A percentile compares a stretch with the other conserved stretches of the same genome.
These are phyloP conservation scores for Mitragyna speciosa DNA, from an alignment of 257 asterid species.

Conservation along the genomic window DNA sequence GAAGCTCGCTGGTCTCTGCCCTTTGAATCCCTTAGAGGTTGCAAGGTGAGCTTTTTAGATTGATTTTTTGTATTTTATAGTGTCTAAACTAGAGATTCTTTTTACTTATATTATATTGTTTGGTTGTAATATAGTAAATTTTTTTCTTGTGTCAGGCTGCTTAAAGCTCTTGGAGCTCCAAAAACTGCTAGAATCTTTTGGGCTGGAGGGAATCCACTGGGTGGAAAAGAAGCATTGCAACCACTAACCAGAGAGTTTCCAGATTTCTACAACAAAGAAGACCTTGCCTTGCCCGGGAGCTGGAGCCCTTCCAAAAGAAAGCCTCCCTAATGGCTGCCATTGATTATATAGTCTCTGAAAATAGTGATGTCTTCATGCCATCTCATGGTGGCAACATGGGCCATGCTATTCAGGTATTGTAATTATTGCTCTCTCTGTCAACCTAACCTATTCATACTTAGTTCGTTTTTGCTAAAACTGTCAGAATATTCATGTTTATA, in stretches of 20 bases:
- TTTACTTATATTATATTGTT: not conserved
- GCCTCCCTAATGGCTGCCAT: constrained; percentile 88
- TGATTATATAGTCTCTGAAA: constrained; percentile 80
- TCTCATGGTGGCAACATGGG: constrained; percentile 99
- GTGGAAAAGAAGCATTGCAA: constrained; percentile 72
- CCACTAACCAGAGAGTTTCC: constrained; percentile 69
- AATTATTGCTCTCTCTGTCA: not conserved
- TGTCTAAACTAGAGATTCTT: not conserved
- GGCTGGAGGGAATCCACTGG: constrained; percentile 94
- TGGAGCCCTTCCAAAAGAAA: constrained; percentile 67
- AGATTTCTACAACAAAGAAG: constrained; percentile 80
- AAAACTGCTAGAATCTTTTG: constrained; percentile 65
- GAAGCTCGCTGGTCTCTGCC: constrained; percentile 88
- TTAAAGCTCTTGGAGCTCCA: constrained; percentile 89
- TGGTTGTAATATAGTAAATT: constrained; percentile 5
- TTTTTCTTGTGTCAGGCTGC: constrained; percentile 45
- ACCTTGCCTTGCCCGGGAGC: constrained; percentile 80
- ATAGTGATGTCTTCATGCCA: constrained; percentile 91
- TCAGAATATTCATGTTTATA: not conserved
- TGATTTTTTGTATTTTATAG: no score
- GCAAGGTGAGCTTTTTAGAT: constrained; percentile 42
- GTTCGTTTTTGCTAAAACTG: no score
- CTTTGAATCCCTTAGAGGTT: constrained; percentile 77
- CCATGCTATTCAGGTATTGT: constrained; percentile 83
- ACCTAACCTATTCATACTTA: not conserved